Base-by-base conservation (phyloP, 2,329 filamentous ascomycete species). In the Ophiosphaerella herpotricha region DNA sequence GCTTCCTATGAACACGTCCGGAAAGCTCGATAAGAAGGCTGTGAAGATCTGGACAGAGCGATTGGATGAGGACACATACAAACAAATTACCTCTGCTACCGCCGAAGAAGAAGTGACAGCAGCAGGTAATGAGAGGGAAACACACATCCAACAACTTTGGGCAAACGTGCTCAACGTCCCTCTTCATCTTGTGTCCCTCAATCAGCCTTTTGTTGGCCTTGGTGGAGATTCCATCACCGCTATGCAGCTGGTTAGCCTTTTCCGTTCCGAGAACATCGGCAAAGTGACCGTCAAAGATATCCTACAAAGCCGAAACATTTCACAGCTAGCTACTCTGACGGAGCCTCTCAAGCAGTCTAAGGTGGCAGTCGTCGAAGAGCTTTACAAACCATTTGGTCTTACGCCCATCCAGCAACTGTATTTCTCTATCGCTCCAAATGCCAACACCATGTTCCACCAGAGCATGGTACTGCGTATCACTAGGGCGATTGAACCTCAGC, bases 1-100 rank as follows among this genome's bases (percentile, higher is more conserved):
- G 16, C 39, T 61, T 12, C 59, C 55, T n/a, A 31, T 54, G 5
- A 16, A 47, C 1, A 32, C 46, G 1, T 57, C 57, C 5, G 53
- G 50, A 12, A 63, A 61, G 18, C 43, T 63, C 5, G 46, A 63
- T 31, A 43, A 55, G 14, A 46, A 39, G 4, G 21, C 39, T 2
- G 42, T 76, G n/a, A 67, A 68, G 4, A 61, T 57, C 2, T 81
- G 79, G 78, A 52, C 80, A 4, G 70, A 73, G 14, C 63, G 61
- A 39, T 65, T 73, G 48, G 66, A 74, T 18, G 61, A 72, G 3
- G 54, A 67, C 26, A 21, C 21, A 9, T 41, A 41, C 16, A 29
- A 29, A 11, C 66, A 69, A 5, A 72, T 75, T 3, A 29, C 26
- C 26, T 29, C 26, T 11, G 48, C 45, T 35, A 47, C 39, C 4